These are phyloP conservation scores for Amniculicola lignicola DNA, from an alignment of 495 filamentous ascomycete species.

Conservation along the genomic window DNA sequence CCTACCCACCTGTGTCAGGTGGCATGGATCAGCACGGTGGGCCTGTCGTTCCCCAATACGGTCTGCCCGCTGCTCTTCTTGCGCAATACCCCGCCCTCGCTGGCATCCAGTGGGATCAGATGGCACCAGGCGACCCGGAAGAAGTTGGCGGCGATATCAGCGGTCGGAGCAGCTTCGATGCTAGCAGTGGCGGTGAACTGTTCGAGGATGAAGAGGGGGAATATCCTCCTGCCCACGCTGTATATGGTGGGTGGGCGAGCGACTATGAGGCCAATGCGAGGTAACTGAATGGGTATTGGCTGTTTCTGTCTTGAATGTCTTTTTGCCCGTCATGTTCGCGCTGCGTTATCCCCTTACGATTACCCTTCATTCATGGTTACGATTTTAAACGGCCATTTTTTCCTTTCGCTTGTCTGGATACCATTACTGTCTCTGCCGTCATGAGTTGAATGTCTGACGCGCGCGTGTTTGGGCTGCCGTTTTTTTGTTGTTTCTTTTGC, in stretches of 20 bases:
- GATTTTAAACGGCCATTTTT: too few species aligned
- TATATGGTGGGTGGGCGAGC: slow-evolving; percentile 28
- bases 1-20: slow-evolving; percentile 12
- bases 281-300: not conserved
- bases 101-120: slow-evolving; percentile 69
- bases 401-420: too few species aligned
- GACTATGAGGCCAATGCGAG: slow-evolving; percentile 30
- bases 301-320: slow-evolving; percentile 1
- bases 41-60: slow-evolving; percentile 14
- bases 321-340: too few species aligned
- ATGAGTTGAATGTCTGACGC: too few species aligned
- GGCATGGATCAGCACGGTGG: slow-evolving; percentile 10
- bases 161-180: slow-evolving; percentile 85
- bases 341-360: too few species aligned
- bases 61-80: slow-evolving; percentile 79
- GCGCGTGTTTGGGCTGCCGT: too few species aligned
- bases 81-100: slow-evolving; percentile 90
- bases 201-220: slow-evolving; percentile 57
- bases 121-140: slow-evolving; percentile 43
- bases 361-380: too few species aligned
- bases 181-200: slow-evolving; percentile 64
- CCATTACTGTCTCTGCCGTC: too few species aligned
- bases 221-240: slow-evolving; percentile 35
- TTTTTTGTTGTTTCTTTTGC: too few species aligned
- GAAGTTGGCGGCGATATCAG: slow-evolving; percentile 65